phyloP scores from a whole-genome alignment of 352 stramenopile species.

The Phytophthora pini region DNA sequence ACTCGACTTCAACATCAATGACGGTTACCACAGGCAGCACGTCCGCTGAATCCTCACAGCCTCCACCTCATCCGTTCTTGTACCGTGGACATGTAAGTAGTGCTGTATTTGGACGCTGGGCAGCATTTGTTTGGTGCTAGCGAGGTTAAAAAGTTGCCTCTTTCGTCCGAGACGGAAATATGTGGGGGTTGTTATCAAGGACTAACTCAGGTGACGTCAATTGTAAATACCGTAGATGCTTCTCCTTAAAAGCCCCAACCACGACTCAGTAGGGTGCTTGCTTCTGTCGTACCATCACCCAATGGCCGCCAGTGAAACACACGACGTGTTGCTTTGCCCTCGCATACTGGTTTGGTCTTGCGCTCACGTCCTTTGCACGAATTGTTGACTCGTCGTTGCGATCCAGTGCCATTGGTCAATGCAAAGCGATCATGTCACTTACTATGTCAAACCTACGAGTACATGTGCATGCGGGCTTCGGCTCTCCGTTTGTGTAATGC shows the following conservation, averaged over 20 bases:
- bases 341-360: not conserved
- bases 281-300: constrained; percentile 3
- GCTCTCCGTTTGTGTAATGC: no score
- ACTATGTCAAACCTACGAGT: not conserved
- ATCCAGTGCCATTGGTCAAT: not conserved
- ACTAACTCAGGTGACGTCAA: no score
- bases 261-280: no score
- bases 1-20: constrained; percentile 27
- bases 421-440: not conserved
- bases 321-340: not conserved
- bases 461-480: no score
- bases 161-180: no score
- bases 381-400: not conserved
- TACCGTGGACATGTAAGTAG: not conserved
- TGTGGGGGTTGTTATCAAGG: no score
- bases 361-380: not conserved
- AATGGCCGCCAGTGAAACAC: not conserved
- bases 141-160: no score
- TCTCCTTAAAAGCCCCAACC: no score
- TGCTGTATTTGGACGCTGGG: constrained; percentile 1
- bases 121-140: no score
- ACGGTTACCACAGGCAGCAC: constrained; percentile 10
- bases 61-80: constrained; percentile 2
- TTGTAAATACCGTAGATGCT: no score
- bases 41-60: constrained; percentile 1